Conservation (phyloP, 345 rosid species). For the Pistacia atlantica region DNA sequence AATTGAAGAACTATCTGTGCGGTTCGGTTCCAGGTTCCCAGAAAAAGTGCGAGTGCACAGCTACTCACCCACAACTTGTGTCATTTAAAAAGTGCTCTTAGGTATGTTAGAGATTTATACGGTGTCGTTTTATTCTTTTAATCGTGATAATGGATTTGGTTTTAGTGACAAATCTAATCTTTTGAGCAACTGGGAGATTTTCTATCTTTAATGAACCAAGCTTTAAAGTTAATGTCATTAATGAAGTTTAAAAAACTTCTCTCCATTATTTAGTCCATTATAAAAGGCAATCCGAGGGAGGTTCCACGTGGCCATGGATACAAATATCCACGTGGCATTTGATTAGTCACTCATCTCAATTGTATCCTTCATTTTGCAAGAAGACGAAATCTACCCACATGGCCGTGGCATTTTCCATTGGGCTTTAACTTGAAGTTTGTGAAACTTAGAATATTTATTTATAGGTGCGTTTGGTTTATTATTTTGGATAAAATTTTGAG, state of each 20-base stretch:
- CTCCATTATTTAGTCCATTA: slow-evolving; percentile 8
- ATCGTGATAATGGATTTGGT: too few species aligned
- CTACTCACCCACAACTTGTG: background rate
- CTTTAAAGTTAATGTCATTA: too few species aligned
- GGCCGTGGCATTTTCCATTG: slow-evolving; percentile 16
- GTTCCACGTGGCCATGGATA: background rate
- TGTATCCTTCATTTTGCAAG: slow-evolving; percentile 3
- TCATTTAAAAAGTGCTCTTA: too few species aligned
- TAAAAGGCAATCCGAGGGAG: slow-evolving; percentile 21
- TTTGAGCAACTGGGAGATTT: too few species aligned
- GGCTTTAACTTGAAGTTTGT: background rate
- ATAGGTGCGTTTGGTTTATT: too few species aligned
- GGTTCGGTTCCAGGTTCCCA: too few species aligned
- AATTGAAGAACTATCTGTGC: too few species aligned
- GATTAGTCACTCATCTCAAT: background rate
- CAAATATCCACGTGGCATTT: slow-evolving; percentile 2
- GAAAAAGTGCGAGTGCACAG: too few species aligned
- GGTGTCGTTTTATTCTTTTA: background rate
- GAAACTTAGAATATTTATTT: slow-evolving; percentile 19
- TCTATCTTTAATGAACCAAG: too few species aligned
- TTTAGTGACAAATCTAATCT: too few species aligned
- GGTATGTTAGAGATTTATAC: background rate
- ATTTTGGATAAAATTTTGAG: too few species aligned
- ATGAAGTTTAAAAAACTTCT: too few species aligned
- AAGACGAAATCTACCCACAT: slow-evolving; percentile 33